Evolutionary conservation across 495 filamentous ascomycete genomes (phyloP), one percentile per base, ranked within the genome.

Genomic region (Letharia columbiana): DNA sequence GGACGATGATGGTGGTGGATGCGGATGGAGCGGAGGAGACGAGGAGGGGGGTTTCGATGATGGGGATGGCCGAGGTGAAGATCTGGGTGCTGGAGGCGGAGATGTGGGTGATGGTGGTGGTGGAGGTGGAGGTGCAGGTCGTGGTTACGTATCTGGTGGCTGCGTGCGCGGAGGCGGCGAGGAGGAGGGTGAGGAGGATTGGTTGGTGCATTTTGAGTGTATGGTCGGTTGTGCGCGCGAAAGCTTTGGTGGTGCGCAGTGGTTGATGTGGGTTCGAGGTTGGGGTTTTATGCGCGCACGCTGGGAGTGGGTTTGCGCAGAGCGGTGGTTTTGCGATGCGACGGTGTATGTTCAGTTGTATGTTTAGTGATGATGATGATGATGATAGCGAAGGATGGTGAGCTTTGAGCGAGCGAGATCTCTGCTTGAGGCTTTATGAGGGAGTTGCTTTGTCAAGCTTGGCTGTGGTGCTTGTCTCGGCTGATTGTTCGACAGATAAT

Each of bases 121-220:
- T 64, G 37, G 66, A 68, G 66, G 61, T 60, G 45, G 66, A 60
- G 61, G 61, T 60, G 66, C 61, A 61, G 66, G 62, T 61, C 13
- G 62, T 68, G 50, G 61, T 68, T 10, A 57, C 54, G 54, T 57
- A 57, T 39, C 35, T 42, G 12, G 66, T 68, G 56, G 42, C 52
- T 5, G 61, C 64, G 54, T 37, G 54, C 12, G 49, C 41, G 44
- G 60, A 50, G 17, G 60, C 39, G 20, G 66, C 56, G 45, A 54
- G 42, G 33, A 50, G 52, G 61, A 64, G 37, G 31, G 54, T 17
- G 66, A 60, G 50, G 61, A 63, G 61, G 61, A 47, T 20, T 65
- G 63, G 58, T 37, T 45, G 37, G 58, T 45, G 64, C 57, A 61
- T 66, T 61, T 35, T 59, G 39, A 37, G 11, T 40, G 42, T 33